Conservation (phyloP, 2,329 filamentous ascomycete species). For the Fusarium tjaetaba region DNA sequence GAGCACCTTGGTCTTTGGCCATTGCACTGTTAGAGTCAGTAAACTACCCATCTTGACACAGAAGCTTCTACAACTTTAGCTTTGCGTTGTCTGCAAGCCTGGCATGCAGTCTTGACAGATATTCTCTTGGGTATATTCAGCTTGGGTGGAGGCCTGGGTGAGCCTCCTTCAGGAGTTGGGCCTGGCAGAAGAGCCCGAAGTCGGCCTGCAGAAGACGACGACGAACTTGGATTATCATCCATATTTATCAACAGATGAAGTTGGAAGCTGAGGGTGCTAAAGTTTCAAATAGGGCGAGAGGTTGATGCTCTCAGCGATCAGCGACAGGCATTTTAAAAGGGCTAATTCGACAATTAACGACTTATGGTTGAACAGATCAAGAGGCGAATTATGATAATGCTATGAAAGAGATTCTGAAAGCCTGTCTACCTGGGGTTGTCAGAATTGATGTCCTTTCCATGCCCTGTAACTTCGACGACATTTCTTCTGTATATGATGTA, state of each 20-base stretch:
- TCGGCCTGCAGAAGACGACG: not conserved
- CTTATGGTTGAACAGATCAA: not conserved
- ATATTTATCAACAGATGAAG: not conserved
- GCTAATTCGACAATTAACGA: not conserved
- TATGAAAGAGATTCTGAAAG: too few relatives aligned
- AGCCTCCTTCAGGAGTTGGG: not conserved
- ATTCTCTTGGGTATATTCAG: constrained; percentile 21
- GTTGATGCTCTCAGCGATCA: not conserved
- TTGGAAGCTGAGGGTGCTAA: not conserved
- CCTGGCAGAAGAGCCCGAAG: constrained; percentile 15
- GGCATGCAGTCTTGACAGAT: constrained; percentile 24
- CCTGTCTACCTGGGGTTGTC: not conserved
- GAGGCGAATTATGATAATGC: not conserved
- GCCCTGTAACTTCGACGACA: constrained; percentile 2
- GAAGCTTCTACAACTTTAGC: constrained; percentile 8
- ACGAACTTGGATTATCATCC: not conserved
- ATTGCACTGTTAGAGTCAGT: constrained; percentile 18
- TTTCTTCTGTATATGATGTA: constrained; percentile 17
- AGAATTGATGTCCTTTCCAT: not conserved
- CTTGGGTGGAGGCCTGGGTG: not conserved
- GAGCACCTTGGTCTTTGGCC: constrained; percentile 25
- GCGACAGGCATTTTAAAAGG: not conserved
- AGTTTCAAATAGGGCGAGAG: not conserved
- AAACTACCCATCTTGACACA: not conserved
- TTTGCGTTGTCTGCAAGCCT: constrained; percentile 29